These are phyloP conservation scores for Trichocladium uniseriatum DNA, from an alignment of 495 filamentous ascomycete genomes.

Conservation along the genomic window DNA sequence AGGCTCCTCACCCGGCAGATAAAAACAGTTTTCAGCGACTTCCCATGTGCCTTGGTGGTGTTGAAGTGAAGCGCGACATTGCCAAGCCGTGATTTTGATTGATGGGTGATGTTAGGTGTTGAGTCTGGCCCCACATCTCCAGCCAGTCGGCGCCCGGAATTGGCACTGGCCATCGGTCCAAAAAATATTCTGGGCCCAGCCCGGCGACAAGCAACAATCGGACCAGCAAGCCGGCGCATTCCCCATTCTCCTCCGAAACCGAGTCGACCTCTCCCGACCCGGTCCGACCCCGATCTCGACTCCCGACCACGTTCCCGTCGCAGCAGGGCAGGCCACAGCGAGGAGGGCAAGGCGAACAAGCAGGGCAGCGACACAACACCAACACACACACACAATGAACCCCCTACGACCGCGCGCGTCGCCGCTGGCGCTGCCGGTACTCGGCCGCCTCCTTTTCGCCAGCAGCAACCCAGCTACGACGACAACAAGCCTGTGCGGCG, in stretches of 20 bases:
- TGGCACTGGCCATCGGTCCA: constrained; percentile 6
- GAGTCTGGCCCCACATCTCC: constrained; percentile 7
- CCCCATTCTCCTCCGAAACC: background rate
- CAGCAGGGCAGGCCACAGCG: background rate
- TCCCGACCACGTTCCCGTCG: background rate
- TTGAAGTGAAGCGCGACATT: too few species aligned
- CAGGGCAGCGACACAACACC: too few species aligned
- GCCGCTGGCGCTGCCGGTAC: constrained; percentile 1
- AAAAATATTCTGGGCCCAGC: constrained; percentile 22
- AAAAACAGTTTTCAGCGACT: too few species aligned
- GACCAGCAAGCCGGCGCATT: too few species aligned
- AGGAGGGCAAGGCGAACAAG: too few species aligned
- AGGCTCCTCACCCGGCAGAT: background rate
- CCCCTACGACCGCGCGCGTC: background rate
- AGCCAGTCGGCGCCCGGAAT: constrained; percentile 11
- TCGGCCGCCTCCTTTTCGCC: constrained; percentile 6
- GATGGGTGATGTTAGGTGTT: background rate
- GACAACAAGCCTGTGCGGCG: background rate
- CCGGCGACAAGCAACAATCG: background rate
- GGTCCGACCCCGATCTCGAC: background rate
- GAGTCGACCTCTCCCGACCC: background rate
- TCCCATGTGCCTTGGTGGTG: too few species aligned
- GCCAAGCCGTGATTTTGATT: background rate
- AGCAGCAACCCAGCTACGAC: background rate
- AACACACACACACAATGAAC: background rate